Percentiles rank a stretch among this genome's conserved stretches.
These are phyloP conservation scores for Corynespora cassiicola DNA, from an alignment of 2,329 filamentous ascomycete genomes.

Conservation along the genomic window DNA sequence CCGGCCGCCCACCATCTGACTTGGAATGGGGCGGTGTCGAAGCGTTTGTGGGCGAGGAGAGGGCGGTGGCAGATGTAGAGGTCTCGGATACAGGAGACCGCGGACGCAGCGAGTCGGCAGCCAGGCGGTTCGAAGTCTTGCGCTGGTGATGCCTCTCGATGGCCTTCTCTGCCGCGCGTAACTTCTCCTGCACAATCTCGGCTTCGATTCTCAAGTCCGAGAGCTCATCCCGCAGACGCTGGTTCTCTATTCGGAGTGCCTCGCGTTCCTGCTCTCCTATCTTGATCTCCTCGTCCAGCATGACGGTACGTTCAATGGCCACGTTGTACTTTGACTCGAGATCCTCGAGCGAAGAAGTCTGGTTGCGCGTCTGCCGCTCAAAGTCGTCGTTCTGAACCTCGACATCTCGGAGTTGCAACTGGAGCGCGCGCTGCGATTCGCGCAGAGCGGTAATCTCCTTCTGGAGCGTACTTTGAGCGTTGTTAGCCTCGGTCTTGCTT, in stretches of 20 bases:
- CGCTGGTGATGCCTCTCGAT: constrained; percentile 58
- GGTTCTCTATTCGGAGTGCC: constrained; percentile 83
- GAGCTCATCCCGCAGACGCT: constrained; percentile 87
- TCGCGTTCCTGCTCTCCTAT: constrained; percentile 92
- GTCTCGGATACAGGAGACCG: constrained; percentile 77
- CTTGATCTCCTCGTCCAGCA: constrained; percentile 95
- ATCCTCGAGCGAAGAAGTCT: constrained; percentile 93
- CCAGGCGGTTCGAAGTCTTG: constrained; percentile 58
- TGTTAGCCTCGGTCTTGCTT: constrained; percentile 84
- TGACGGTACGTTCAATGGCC: constrained; percentile 86
- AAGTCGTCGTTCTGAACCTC: constrained; percentile 99
- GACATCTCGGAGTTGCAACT: constrained; percentile 87
- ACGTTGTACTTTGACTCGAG: constrained; percentile 97
- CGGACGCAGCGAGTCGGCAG: constrained; percentile 55
- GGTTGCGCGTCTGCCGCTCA: constrained; percentile 94
- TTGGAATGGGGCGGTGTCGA: constrained; percentile 80
- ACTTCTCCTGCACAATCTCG: constrained; percentile 92
- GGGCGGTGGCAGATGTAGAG: constrained; percentile 80
- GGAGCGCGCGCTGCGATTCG: constrained; percentile 80
- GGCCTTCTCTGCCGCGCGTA: constrained; percentile 71
- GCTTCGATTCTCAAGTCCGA: constrained; percentile 93
- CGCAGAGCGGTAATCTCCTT: constrained; percentile 95
- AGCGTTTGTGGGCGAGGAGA: constrained; percentile 88
- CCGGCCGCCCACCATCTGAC: constrained; percentile 66
- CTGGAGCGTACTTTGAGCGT: constrained; percentile 84